A percentile compares a stretch with the other conserved stretches of the same genome.
Evolutionary conservation across 768 basidiomycete species (phyloP).

Genomic region (Mycena latifolia): DNA sequence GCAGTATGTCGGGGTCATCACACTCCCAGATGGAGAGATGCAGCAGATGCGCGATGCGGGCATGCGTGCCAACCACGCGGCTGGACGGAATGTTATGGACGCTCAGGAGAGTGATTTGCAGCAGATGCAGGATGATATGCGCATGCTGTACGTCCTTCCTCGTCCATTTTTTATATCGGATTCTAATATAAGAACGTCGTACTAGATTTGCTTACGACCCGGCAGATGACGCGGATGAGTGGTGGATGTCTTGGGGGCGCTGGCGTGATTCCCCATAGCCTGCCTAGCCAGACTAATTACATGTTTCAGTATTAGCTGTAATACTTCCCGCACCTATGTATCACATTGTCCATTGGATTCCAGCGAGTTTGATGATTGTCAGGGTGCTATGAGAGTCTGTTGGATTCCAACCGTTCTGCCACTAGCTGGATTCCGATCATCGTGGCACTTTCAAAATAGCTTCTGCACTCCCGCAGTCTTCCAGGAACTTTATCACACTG

Average conservation of each 20-base stretch:
- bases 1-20: not conserved
- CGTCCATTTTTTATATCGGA: too few relatives aligned
- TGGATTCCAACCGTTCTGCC: too few relatives aligned
- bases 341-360: too few relatives aligned
- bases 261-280: not conserved
- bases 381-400: too few relatives aligned
- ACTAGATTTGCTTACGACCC: slow-evolving; percentile 17
- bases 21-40: slow-evolving; percentile 17
- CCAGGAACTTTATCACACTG: too few relatives aligned
- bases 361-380: too few relatives aligned
- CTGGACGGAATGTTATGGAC: slow-evolving; percentile 20
- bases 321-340: too few relatives aligned
- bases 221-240: slow-evolving; percentile 30
- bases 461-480: too few relatives aligned
- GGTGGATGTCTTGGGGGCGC: slow-evolving; percentile 27
- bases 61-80: slow-evolving; percentile 26
- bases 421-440: too few relatives aligned
- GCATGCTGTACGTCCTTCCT: slow-evolving; percentile 20
- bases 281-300: too few relatives aligned
- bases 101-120: not conserved
- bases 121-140: slow-evolving; percentile 14
- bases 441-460: too few relatives aligned
- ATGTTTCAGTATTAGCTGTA: too few relatives aligned
- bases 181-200: not conserved
- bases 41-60: slow-evolving; percentile 12